A percentile compares a stretch with the other conserved stretches of the same genome.
Evolutionary conservation across 495 filamentous ascomycete genomes (phyloP).

Genomic region (Tuber calosporum): DNA sequence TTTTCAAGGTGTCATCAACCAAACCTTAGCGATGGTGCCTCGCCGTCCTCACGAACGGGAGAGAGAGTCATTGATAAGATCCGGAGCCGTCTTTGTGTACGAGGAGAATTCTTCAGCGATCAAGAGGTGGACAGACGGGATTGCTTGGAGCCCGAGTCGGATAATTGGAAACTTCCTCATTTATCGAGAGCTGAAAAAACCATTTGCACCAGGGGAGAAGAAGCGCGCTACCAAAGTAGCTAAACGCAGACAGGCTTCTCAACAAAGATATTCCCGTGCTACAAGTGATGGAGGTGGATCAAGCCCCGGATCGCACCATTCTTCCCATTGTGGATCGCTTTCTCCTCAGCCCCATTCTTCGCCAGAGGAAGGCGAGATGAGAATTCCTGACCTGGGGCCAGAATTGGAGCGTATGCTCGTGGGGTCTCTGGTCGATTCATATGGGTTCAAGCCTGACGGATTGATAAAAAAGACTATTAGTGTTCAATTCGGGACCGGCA

Average conservation of each 20-base stretch:
- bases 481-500: constrained; percentile 59
- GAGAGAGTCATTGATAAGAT: constrained; percentile 62
- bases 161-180: constrained; percentile 83
- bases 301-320: constrained; percentile 11
- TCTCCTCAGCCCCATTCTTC: constrained; percentile 7
- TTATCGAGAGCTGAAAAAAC: constrained; percentile 77
- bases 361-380: constrained; percentile 17
- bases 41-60: constrained; percentile 82
- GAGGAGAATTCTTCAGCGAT: constrained; percentile 82
- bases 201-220: constrained; percentile 81
- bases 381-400: constrained; percentile 18
- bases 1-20: constrained; percentile 66
- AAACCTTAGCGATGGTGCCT: constrained; percentile 62
- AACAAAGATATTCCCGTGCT: constrained; percentile 13
- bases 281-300: constrained; percentile 1
- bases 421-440: constrained; percentile 77
- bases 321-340: neutral
- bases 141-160: constrained; percentile 82
- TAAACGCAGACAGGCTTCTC: constrained; percentile 42
- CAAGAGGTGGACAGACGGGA: constrained; percentile 89
- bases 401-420: constrained; percentile 62
- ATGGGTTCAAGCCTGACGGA: constrained; percentile 76
- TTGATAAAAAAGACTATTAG: constrained; percentile 90
- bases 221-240: constrained; percentile 73
- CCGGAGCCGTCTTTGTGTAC: constrained; percentile 83